Conservation (phyloP, 176 grass and related monocot species). For the Hordeum marinum region DNA sequence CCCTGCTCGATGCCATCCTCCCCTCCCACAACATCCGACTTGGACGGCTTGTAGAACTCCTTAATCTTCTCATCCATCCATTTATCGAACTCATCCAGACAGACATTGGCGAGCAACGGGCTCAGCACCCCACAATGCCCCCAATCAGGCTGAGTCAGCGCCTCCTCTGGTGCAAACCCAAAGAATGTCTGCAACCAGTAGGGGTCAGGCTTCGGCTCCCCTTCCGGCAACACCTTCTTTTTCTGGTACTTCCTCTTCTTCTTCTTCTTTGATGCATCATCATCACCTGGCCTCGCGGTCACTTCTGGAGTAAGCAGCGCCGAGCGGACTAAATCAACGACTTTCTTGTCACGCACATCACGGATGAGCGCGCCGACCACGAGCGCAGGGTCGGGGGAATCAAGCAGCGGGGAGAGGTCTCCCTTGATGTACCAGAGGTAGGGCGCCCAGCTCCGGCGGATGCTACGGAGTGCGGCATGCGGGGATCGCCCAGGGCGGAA, state of each 20-base stretch:
- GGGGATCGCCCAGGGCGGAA: slow-evolving; percentile 82
- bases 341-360: slow-evolving; percentile 83
- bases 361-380: slow-evolving; percentile 77
- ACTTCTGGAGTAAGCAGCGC: slow-evolving; percentile 61
- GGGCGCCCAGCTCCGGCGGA: slow-evolving; percentile 73
- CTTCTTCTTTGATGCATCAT: slow-evolving; percentile 60
- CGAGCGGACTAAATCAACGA: slow-evolving; percentile 72
- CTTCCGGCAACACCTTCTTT: slow-evolving; percentile 81
- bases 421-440: slow-evolving; percentile 98
- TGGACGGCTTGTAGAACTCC: slow-evolving; percentile 83
- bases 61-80: slow-evolving; percentile 86
- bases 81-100: slow-evolving; percentile 86
- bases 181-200: slow-evolving; percentile 93
- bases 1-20: slow-evolving; percentile 57
- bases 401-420: slow-evolving; percentile 75
- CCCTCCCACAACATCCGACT: slow-evolving; percentile 64
- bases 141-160: slow-evolving; percentile 70
- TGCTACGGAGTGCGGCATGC: slow-evolving; percentile 71
- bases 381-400: slow-evolving; percentile 57
- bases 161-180: slow-evolving; percentile 92
- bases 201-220: slow-evolving; percentile 90
- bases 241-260: slow-evolving; percentile 93
- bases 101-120: slow-evolving; percentile 79
- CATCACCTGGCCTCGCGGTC: slow-evolving; percentile 41
- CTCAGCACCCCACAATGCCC: slow-evolving; percentile 80